A percentile compares a stretch with the other conserved stretches of the same genome.
Evolutionary conservation across 192 early-diverging fungal genomes (phyloP).

Genomic region (Dissophora ornata): DNA sequence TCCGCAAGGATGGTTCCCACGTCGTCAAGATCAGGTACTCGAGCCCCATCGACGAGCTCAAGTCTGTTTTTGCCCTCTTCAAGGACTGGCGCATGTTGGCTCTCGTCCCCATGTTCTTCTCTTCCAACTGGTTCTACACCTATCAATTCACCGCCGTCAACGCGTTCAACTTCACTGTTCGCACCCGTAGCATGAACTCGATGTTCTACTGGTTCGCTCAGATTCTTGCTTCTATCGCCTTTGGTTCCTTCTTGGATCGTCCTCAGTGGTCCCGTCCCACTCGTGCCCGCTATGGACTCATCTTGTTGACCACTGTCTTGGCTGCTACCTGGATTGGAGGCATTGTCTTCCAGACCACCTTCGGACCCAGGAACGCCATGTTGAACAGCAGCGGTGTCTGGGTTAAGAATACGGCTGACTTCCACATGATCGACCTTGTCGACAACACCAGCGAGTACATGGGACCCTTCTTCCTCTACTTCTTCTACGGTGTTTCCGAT

Average conservation of each 20-base stretch:
- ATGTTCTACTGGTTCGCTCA: conserved; percentile 81
- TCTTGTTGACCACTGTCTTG: conserved; percentile 58
- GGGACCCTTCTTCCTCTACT: conserved; percentile 75
- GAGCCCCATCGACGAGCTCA: conserved; percentile 64
- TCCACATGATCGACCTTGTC: conserved; percentile 43
- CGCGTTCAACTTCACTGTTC: conserved; percentile 68
- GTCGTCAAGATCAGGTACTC: conserved; percentile 76
- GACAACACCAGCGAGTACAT: conserved; percentile 51
- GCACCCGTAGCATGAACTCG: conserved; percentile 76
- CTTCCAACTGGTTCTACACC: conserved; percentile 84
- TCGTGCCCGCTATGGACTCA: conserved; percentile 74
- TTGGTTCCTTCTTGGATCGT: conserved; percentile 74
- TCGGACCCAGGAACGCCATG: conserved; percentile 36
- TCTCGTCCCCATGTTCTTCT: conserved; percentile 74
- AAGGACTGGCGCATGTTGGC: conserved; percentile 72
- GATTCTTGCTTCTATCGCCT: conserved; percentile 71
- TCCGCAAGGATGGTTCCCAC: conserved; percentile 74
- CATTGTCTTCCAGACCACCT: conserved; percentile 66
- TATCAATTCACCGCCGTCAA: conserved; percentile 72
- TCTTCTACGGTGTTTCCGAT: conserved; percentile 80
- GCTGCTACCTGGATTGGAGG: conserved; percentile 72
- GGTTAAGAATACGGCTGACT: conserved; percentile 36
- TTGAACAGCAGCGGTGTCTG: not conserved
- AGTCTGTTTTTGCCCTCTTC: conserved; percentile 68
- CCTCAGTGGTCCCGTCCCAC: conserved; percentile 60